These are phyloP conservation scores for Boletus rubropictus DNA, from an alignment of 768 basidiomycete genomes.

Conservation along the genomic window DNA sequence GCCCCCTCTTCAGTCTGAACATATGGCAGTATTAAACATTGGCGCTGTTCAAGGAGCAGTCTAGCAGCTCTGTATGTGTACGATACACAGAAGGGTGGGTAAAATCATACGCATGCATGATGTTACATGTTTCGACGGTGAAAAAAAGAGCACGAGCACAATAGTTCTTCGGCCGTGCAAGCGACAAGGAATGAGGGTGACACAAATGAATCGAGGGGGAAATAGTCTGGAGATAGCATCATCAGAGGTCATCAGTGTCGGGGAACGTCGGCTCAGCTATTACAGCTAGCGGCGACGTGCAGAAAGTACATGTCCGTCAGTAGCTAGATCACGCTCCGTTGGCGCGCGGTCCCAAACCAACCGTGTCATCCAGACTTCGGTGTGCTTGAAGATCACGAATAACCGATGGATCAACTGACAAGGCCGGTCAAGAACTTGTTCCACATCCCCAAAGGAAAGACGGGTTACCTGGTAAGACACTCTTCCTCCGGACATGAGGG, in stretches of 20 bases:
- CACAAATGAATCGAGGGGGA: slow-evolving; percentile 15
- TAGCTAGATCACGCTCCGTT: slow-evolving; percentile 25
- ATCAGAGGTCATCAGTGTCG: slow-evolving; percentile 28
- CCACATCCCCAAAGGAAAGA: slow-evolving; percentile 5
- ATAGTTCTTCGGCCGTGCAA: slow-evolving; percentile 15
- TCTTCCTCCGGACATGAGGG: slow-evolving; percentile 89
- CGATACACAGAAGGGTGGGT: slow-evolving; percentile 17
- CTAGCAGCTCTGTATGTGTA: slow-evolving; percentile 26
- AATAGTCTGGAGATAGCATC: slow-evolving; percentile 21
- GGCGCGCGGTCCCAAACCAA: slow-evolving; percentile 27
- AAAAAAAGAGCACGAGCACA: slow-evolving; percentile 5
- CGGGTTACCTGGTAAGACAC: slow-evolving; percentile 76
- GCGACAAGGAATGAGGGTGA: slow-evolving; percentile 10
- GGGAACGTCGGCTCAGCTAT: slow-evolving; percentile 13
- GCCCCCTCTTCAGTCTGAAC: background rate
- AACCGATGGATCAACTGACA: slow-evolving; percentile 79
- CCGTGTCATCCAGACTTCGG: slow-evolving; percentile 66
- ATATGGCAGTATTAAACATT: slow-evolving; percentile 8
- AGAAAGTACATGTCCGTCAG: slow-evolving; percentile 14
- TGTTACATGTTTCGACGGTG: slow-evolving; percentile 23
- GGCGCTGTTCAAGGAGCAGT: slow-evolving; percentile 14
- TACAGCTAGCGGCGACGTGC: slow-evolving; percentile 20
- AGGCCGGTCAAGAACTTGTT: slow-evolving; percentile 16
- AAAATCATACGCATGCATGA: slow-evolving; percentile 26
- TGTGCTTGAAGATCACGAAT: slow-evolving; percentile 85